Percentiles rank a stretch among this genome's conserved stretches.
Evolutionary conservation across 2,329 filamentous ascomycete genomes (phyloP).

Genomic region (Coccinonectria pachysandricola): DNA sequence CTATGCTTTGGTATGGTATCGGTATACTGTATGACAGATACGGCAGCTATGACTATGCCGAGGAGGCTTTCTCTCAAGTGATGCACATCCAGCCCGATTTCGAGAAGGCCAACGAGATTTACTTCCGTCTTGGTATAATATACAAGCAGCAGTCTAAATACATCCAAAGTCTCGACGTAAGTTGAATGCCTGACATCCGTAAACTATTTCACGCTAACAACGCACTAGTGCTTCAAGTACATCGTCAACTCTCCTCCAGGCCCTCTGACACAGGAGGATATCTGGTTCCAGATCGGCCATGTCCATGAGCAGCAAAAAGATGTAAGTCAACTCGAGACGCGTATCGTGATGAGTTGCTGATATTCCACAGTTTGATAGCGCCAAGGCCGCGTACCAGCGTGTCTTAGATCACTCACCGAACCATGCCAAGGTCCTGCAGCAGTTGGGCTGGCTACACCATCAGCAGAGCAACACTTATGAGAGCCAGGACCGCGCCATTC

Average conservation of each 20-base stretch:
- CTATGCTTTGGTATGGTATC: slow-evolving; percentile 97
- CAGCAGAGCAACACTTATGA: slow-evolving; percentile 86
- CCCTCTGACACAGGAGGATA: slow-evolving; percentile 91
- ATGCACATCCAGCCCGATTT: slow-evolving; percentile 98
- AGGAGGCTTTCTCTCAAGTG: slow-evolving; percentile 95
- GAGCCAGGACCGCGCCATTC: slow-evolving; percentile 92
- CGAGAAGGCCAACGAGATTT: slow-evolving; percentile 98
- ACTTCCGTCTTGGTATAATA: slow-evolving; percentile 97
- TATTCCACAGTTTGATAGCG: slow-evolving; percentile 69
- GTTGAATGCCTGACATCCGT: slow-evolving; percentile 13
- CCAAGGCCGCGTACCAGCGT: slow-evolving; percentile 83
- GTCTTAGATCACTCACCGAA: slow-evolving; percentile 91
- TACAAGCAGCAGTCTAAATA: slow-evolving; percentile 99
- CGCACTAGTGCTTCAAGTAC: slow-evolving; percentile 82
- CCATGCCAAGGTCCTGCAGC: slow-evolving; percentile 95
- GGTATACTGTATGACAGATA: slow-evolving; percentile 96
- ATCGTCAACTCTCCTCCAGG: slow-evolving; percentile 89
- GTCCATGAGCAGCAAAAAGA: slow-evolving; percentile 99
- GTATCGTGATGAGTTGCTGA: slow-evolving; percentile 18
- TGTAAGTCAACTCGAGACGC: slow-evolving; percentile 49
- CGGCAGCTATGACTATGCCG: slow-evolving; percentile 90
- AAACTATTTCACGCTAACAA: slow-evolving; percentile 1
- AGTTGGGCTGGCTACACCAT: slow-evolving; percentile 95
- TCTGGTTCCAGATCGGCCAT: slow-evolving; percentile 99
- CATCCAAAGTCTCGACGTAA: slow-evolving; percentile 78